A percentile compares a stretch with the other conserved stretches of the same genome.
phyloP scores from a whole-genome alignment of 2,329 filamentous ascomycete genomes.

The Neonectria ditissima region DNA sequence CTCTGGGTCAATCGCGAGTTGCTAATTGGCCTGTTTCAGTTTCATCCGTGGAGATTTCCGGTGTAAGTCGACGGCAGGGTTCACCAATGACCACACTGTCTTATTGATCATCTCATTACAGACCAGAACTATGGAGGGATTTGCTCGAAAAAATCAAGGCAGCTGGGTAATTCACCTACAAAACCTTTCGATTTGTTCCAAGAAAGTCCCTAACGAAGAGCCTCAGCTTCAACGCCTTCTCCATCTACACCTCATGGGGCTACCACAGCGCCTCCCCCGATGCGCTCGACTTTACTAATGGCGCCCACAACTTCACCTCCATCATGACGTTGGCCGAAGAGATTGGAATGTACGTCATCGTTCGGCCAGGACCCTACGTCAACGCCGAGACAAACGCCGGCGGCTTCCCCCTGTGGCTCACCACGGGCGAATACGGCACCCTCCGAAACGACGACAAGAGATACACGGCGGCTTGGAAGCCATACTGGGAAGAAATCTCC shows the following conservation, averaged over 20 bases:
- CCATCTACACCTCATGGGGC: slow-evolving; percentile 57
- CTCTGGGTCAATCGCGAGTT: neutral
- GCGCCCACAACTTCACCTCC: slow-evolving; percentile 59
- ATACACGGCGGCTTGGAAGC: slow-evolving; percentile 65
- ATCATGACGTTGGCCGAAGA: slow-evolving; percentile 62
- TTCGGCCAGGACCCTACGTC: slow-evolving; percentile 69
- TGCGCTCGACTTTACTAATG: slow-evolving; percentile 44
- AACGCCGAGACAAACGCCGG: slow-evolving; percentile 74
- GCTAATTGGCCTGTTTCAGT: slow-evolving; percentile 41
- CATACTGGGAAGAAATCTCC: slow-evolving; percentile 64
- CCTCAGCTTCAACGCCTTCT: slow-evolving; percentile 56
- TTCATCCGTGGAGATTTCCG: slow-evolving; percentile 57
- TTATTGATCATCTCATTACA: neutral
- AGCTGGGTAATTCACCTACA: slow-evolving; percentile 46
- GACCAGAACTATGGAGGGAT: slow-evolving; percentile 55
- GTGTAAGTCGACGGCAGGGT: slow-evolving; percentile 46
- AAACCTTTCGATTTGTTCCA: too few species aligned
- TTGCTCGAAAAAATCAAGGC: slow-evolving; percentile 57
- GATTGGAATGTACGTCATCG: slow-evolving; percentile 58
- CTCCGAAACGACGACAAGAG: slow-evolving; percentile 64
- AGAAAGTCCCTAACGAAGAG: neutral
- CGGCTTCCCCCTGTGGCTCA: slow-evolving; percentile 72
- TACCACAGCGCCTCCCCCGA: slow-evolving; percentile 53
- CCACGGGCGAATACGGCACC: slow-evolving; percentile 68
- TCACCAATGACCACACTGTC: neutral